These are phyloP conservation scores for Carex parvula DNA, from an alignment of 176 grass and related monocot species.

Conservation along the genomic window DNA sequence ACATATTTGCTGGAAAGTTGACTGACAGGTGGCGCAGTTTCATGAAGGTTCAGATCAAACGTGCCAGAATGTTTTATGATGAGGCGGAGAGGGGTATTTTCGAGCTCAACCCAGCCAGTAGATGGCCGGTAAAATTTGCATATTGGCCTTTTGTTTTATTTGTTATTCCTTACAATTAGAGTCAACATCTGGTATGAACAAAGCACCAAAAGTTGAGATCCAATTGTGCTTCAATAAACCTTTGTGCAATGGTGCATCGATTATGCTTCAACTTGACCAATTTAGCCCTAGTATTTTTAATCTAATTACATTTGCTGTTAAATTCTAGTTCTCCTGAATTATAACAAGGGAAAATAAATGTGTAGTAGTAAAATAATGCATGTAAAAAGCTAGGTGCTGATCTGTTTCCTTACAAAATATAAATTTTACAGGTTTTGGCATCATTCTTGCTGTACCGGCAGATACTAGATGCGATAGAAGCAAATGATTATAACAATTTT, in stretches of 20 bases:
- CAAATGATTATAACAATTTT: slow-evolving; percentile 95
- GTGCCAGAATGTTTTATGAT: slow-evolving; percentile 74
- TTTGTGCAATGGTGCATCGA: background rate
- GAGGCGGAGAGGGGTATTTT: slow-evolving; percentile 74
- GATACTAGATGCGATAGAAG: slow-evolving; percentile 89
- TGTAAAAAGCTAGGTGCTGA: background rate
- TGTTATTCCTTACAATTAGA: background rate
- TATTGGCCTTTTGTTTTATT: background rate
- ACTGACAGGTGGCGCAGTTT: slow-evolving; percentile 88
- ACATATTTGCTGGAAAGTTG: slow-evolving; percentile 86
- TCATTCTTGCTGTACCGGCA: slow-evolving; percentile 80
- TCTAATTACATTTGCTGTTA: background rate
- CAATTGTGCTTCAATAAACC: background rate
- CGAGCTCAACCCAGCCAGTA: slow-evolving; percentile 69
- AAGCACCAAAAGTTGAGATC: background rate
- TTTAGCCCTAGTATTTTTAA: background rate
- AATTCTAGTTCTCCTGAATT: background rate
- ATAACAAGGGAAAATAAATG: background rate
- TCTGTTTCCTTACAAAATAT: background rate
- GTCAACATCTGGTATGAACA: background rate
- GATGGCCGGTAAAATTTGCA: slow-evolving; percentile 68
- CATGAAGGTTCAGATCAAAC: slow-evolving; percentile 93
- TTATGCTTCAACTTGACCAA: background rate
- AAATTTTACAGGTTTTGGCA: slow-evolving; percentile 52
- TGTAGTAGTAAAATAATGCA: background rate